A percentile compares a stretch with the other conserved stretches of the same genome.
Evolutionary conservation across 2,329 filamentous ascomycete species (phyloP).

Genomic region (Fusarium musae): DNA sequence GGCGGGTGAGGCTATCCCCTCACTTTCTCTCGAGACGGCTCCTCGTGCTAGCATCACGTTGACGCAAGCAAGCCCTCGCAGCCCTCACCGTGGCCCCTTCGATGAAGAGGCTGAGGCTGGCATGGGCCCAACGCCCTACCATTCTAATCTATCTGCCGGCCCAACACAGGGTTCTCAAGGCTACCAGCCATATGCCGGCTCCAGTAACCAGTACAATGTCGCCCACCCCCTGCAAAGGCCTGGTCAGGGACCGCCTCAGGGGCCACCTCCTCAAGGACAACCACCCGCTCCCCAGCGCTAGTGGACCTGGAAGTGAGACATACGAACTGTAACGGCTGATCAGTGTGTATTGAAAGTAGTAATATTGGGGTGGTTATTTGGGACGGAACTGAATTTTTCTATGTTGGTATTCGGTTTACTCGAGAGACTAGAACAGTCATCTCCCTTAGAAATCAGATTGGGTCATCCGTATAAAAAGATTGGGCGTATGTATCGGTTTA

Average conservation of each 20-base stretch:
- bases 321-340: conserved; percentile 22
- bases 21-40: conserved; percentile 46
- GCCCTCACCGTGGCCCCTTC: conserved; percentile 50
- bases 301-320: conserved; percentile 35
- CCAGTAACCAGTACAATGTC: conserved; percentile 33
- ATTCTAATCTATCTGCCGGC: conserved; percentile 43
- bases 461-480: conserved; percentile 23
- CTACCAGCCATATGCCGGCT: conserved; percentile 39
- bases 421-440: conserved; percentile 22
- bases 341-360: conserved; percentile 18
- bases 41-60: conserved; percentile 39
- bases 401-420: conserved; percentile 32
- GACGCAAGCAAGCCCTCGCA: conserved; percentile 46
- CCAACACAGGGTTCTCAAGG: conserved; percentile 36
- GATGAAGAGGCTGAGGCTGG: conserved; percentile 58
- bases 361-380: conserved; percentile 14
- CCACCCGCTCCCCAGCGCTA: conserved; percentile 43
- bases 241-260: conserved; percentile 29
- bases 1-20: conserved; percentile 58
- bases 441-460: conserved; percentile 35
- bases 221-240: conserved; percentile 37
- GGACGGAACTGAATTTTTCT: conserved; percentile 17
- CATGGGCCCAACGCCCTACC: conserved; percentile 47
- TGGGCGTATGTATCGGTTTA: conserved; percentile 35
- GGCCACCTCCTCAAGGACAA: conserved; percentile 43